phyloP scores from a whole-genome alignment of 2,329 filamentous ascomycete species.

The Colletotrichum chrysophilum region DNA sequence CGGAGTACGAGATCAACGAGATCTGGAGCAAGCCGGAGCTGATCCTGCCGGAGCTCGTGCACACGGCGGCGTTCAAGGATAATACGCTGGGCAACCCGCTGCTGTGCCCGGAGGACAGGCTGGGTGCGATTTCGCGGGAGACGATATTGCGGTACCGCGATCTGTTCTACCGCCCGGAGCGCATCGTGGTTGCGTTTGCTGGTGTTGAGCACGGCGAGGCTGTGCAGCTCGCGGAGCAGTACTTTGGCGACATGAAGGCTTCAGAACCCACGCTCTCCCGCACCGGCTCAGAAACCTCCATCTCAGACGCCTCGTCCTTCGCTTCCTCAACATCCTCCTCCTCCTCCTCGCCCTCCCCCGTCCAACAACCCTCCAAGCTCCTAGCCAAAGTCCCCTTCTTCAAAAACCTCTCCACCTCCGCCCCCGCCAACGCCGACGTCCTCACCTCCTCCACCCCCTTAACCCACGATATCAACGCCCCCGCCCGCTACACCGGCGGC shows the following conservation, averaged over 20 bases:
- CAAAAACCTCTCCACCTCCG: slow-evolving; percentile 84
- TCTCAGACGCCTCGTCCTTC: slow-evolving; percentile 33
- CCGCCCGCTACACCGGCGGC: slow-evolving; percentile 90
- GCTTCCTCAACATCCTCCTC: slow-evolving; percentile 23
- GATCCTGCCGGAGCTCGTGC: slow-evolving; percentile 92
- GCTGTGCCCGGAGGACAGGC: slow-evolving; percentile 84
- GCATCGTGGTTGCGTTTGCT: slow-evolving; percentile 94
- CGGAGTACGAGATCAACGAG: slow-evolving; percentile 91
- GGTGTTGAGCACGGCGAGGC: slow-evolving; percentile 85
- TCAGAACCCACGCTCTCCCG: slow-evolving; percentile 54
- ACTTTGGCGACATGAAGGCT: slow-evolving; percentile 89
- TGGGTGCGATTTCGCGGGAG: slow-evolving; percentile 74
- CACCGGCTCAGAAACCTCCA: slow-evolving; percentile 60
- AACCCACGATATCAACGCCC: slow-evolving; percentile 61
- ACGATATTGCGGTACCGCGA: slow-evolving; percentile 81
- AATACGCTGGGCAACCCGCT: slow-evolving; percentile 96
- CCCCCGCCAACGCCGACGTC: slow-evolving; percentile 65
- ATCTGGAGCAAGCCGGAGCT: slow-evolving; percentile 98
- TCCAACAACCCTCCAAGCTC: slow-evolving; percentile 64
- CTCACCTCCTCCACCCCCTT: slow-evolving; percentile 35
- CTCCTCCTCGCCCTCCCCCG: slow-evolving; percentile 37
- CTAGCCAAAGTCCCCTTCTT: slow-evolving; percentile 88
- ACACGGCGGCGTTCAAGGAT: slow-evolving; percentile 93
- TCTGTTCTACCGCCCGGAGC: slow-evolving; percentile 85
- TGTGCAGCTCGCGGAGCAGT: slow-evolving; percentile 78